These are phyloP conservation scores for Roridomyces roridus DNA, from an alignment of 768 basidiomycete species.

Conservation along the genomic window DNA sequence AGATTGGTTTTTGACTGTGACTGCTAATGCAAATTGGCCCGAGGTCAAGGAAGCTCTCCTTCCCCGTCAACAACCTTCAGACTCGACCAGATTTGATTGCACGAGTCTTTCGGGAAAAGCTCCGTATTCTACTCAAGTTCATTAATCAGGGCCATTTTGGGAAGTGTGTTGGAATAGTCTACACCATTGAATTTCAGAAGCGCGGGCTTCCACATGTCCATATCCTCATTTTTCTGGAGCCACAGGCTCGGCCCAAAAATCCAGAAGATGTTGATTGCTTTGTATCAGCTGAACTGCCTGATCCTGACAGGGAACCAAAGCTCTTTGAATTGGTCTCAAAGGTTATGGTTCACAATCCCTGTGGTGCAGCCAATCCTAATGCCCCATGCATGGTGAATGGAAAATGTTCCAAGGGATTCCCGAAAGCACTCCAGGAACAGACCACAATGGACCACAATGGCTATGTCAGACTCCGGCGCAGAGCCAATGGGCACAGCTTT, in stretches of 20 bases:
- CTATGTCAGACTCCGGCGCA: too few species aligned
- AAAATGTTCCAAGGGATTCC: too few species aligned
- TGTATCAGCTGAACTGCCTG: too few species aligned
- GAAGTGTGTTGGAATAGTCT: constrained; percentile 28
- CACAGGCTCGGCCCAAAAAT: constrained; percentile 9
- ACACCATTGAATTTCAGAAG: constrained; percentile 51
- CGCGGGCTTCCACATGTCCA: too few species aligned
- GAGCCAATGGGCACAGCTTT: too few species aligned
- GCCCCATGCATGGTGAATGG: too few species aligned
- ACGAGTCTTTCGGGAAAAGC: too few species aligned
- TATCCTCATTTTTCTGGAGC: constrained; percentile 39
- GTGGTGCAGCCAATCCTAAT: too few species aligned
- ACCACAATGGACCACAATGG: too few species aligned
- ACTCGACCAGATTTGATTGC: too few species aligned
- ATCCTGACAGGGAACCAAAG: constrained; percentile 37
- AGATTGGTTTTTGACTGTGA: constrained; percentile 9
- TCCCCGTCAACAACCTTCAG: neutral
- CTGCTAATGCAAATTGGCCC: constrained; percentile 42
- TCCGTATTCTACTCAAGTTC: too few species aligned
- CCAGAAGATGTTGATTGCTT: constrained; percentile 37
- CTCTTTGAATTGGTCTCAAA: constrained; percentile 28
- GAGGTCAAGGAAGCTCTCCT: constrained; percentile 39
- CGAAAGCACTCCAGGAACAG: too few species aligned
- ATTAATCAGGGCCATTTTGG: constrained; percentile 9
- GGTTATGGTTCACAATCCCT: constrained; percentile 51